phyloP scores from a whole-genome alignment of 768 basidiomycete genomes.

The Lentinus brumalis region DNA sequence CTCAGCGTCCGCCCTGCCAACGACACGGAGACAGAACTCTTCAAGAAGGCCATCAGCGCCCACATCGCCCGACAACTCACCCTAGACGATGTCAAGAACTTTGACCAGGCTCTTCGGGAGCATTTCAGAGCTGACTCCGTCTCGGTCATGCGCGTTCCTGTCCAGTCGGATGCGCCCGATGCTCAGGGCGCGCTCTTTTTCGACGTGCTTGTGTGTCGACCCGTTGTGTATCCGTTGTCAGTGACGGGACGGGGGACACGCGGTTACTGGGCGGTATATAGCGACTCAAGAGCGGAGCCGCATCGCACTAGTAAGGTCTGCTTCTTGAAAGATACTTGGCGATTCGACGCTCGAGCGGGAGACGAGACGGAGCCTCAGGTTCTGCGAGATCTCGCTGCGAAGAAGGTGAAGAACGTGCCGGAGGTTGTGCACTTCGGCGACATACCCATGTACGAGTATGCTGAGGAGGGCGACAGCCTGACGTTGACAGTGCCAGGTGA shows the following conservation, averaged over 20 bases:
- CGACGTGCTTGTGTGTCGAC: constrained; percentile 3
- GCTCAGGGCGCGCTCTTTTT: neutral
- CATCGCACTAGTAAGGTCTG: neutral
- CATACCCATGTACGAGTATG: too few species aligned
- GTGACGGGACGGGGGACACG: constrained; percentile 3
- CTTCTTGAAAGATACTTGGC: constrained; percentile 16
- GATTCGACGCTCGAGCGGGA: neutral
- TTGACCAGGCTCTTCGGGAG: too few species aligned
- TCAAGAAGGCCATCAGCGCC: constrained; percentile 5
- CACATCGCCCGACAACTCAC: too few species aligned
- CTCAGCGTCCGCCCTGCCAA: constrained; percentile 1
- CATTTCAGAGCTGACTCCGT: neutral
- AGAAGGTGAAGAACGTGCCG: too few species aligned
- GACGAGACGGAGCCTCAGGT: neutral
- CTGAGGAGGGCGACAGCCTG: too few species aligned
- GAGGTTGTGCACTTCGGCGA: too few species aligned
- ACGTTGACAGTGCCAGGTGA: too few species aligned
- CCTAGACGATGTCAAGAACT: too few species aligned
- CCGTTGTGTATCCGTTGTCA: neutral
- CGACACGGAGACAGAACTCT: neutral
- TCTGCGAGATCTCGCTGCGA: too few species aligned
- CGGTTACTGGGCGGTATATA: constrained; percentile 9
- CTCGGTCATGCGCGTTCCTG: too few species aligned
- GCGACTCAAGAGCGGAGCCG: too few species aligned
- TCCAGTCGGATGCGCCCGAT: neutral